phyloP scores from a whole-genome alignment of 2,329 filamentous ascomycete species.

The Ophiostoma sp. region DNA sequence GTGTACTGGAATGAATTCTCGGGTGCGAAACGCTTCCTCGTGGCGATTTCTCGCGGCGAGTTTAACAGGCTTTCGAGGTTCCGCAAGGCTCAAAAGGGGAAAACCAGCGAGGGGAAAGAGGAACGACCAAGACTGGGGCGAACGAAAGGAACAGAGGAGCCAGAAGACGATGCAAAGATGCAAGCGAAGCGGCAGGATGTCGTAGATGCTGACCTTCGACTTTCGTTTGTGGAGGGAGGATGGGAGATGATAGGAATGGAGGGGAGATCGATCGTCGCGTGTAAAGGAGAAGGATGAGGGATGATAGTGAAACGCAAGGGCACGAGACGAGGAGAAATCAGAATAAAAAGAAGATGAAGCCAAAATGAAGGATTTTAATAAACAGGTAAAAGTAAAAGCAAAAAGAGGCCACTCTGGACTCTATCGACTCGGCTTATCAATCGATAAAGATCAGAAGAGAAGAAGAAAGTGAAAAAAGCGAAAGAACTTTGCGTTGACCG shows the following conservation, averaged over 20 bases:
- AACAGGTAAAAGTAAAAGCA: not conserved
- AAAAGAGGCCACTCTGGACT: not conserved
- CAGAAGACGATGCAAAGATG: not conserved
- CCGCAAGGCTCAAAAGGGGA: not conserved
- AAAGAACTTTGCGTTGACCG: not conserved
- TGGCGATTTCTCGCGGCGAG: not conserved
- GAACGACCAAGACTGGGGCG: not conserved
- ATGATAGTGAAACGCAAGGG: not conserved
- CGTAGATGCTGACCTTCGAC: not conserved
- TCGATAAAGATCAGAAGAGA: not conserved
- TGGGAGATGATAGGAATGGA: not conserved
- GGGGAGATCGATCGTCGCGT: not conserved
- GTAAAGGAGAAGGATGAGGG: not conserved
- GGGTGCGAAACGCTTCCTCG: not conserved
- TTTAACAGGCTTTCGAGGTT: not conserved
- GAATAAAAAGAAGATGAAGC: not conserved
- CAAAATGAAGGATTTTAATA: slow-evolving; percentile 6
- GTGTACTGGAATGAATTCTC: not conserved
- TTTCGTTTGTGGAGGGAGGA: not conserved
- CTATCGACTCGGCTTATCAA: not conserved
- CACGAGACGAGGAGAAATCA: not conserved
- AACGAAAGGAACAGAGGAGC: not conserved
- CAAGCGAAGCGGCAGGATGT: not conserved
- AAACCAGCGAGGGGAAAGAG: not conserved
- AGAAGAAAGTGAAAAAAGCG: not conserved